A percentile compares a stretch with the other conserved stretches of the same genome.
These are phyloP conservation scores for Monascus purpureus DNA, from an alignment of 495 filamentous ascomycete genomes.

Conservation along the genomic window DNA sequence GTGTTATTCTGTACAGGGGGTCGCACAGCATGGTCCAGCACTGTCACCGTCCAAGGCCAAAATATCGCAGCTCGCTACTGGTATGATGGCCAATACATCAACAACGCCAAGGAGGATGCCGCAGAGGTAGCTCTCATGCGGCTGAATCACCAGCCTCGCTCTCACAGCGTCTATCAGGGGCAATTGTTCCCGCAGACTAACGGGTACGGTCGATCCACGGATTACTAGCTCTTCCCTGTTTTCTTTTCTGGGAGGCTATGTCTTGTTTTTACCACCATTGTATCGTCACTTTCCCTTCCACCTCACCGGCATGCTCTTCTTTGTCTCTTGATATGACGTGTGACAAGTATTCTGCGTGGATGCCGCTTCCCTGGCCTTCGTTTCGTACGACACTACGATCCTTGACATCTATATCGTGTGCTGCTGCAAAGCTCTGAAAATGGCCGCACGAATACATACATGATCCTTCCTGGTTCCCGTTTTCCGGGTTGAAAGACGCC, in stretches of 20 bases:
- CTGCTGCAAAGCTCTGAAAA: no score
- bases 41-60: constrained; percentile 44
- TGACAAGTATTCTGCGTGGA: no score
- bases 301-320: no score
- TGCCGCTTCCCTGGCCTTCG: no score
- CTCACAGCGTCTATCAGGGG: constrained; percentile 14
- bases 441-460: no score
- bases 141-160: constrained; percentile 13
- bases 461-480: no score
- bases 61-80: constrained; percentile 60
- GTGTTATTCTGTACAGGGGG: constrained; percentile 43
- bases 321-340: no score
- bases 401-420: no score
- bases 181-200: constrained; percentile 9
- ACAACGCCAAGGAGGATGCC: constrained; percentile 84
- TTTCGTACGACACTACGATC: no score
- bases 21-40: constrained; percentile 80
- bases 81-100: constrained; percentile 77
- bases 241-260: not conserved
- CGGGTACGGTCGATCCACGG: not conserved
- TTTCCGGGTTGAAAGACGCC: no score
- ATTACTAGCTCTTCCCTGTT: not conserved
- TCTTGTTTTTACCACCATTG: not conserved
- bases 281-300: not conserved
- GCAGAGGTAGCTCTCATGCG: constrained; percentile 56